phyloP scores from a whole-genome alignment of 2,329 filamentous ascomycete species.

The Alternaria sp. region DNA sequence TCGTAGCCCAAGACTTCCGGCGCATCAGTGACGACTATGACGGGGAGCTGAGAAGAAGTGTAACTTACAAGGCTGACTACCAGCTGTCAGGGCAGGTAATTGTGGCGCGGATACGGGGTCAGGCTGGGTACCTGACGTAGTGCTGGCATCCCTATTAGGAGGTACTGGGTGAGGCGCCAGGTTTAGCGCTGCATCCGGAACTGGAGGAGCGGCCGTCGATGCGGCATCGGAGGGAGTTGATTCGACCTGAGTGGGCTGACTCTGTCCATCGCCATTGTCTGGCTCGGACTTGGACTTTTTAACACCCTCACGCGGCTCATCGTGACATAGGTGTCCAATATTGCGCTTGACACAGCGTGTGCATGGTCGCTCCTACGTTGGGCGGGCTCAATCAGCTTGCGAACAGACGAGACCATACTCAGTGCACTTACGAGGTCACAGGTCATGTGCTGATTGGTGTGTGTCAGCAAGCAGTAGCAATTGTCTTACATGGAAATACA shows the following conservation, averaged over 20 bases:
- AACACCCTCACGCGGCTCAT: constrained; percentile 85
- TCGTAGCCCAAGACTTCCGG: constrained; percentile 77
- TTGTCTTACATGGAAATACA: constrained; percentile 22
- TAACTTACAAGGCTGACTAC: constrained; percentile 76
- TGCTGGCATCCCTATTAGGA: constrained; percentile 43
- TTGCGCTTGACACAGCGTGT: constrained; percentile 97
- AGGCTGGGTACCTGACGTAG: constrained; percentile 74
- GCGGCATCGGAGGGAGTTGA: constrained; percentile 36
- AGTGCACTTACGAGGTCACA: constrained; percentile 55
- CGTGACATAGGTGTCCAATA: constrained; percentile 97
- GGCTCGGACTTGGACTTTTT: constrained; percentile 75
- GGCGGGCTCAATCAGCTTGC: constrained; percentile 42
- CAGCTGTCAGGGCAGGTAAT: constrained; percentile 65
- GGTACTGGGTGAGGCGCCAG: constrained; percentile 45
- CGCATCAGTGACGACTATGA: constrained; percentile 31
- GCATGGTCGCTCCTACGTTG: constrained; percentile 84
- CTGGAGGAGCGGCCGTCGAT: constrained; percentile 33
- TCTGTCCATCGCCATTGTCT: constrained; percentile 43
- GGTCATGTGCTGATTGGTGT: constrained; percentile 56
- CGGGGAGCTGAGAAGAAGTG: constrained; percentile 35
- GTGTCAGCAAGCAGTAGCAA: constrained; percentile 42
- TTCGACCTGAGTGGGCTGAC: constrained; percentile 39
- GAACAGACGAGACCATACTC: constrained; percentile 17
- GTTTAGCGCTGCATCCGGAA: constrained; percentile 47
- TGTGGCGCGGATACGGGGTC: constrained; percentile 72